A percentile compares a stretch with the other conserved stretches of the same genome.
Conservation (phyloP, 2,329 filamentous ascomycete genomes). For the Microcera coccophila region DNA sequence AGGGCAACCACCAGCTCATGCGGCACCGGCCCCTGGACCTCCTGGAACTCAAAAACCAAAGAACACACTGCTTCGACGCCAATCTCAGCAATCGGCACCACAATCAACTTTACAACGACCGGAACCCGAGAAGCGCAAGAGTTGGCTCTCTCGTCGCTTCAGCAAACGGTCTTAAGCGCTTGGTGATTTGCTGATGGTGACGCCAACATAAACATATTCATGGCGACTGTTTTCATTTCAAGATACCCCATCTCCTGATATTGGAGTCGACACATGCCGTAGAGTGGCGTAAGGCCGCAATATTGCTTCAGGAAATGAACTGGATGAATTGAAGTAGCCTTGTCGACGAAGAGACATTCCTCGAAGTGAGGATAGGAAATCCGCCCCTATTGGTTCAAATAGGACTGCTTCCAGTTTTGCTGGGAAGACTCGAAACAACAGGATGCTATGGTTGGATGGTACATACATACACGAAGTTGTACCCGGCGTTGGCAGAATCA, state of each 20-base stretch:
- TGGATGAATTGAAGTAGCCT: slow-evolving; percentile 3
- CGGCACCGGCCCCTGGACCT: slow-evolving; percentile 13
- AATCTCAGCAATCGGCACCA: slow-evolving; percentile 22
- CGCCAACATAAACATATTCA: neutral
- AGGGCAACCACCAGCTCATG: slow-evolving; percentile 20
- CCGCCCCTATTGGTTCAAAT: slow-evolving; percentile 5
- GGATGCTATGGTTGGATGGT: slow-evolving; percentile 27
- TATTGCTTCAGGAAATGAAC: slow-evolving; percentile 5
- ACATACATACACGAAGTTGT: slow-evolving; percentile 27
- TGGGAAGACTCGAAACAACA: slow-evolving; percentile 6
- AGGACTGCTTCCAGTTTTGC: slow-evolving; percentile 1
- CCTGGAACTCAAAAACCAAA: slow-evolving; percentile 28
- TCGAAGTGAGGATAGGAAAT: slow-evolving; percentile 1
- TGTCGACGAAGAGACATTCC: slow-evolving; percentile 4
- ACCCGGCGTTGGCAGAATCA: slow-evolving; percentile 25
- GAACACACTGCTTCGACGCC: slow-evolving; percentile 26
- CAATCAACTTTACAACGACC: slow-evolving; percentile 27
- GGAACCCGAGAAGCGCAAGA: slow-evolving; percentile 70
- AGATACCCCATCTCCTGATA: neutral
- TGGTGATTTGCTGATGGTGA: slow-evolving; percentile 1
- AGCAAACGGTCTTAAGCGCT: slow-evolving; percentile 52
- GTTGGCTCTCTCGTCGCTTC: slow-evolving; percentile 82
- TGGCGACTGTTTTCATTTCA: neutral
- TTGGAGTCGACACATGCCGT: neutral
- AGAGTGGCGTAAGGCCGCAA: neutral